A percentile compares a stretch with the other conserved stretches of the same genome.
Evolutionary conservation across 345 rosid genomes (phyloP).

Genomic region (Eucalyptus marginata): DNA sequence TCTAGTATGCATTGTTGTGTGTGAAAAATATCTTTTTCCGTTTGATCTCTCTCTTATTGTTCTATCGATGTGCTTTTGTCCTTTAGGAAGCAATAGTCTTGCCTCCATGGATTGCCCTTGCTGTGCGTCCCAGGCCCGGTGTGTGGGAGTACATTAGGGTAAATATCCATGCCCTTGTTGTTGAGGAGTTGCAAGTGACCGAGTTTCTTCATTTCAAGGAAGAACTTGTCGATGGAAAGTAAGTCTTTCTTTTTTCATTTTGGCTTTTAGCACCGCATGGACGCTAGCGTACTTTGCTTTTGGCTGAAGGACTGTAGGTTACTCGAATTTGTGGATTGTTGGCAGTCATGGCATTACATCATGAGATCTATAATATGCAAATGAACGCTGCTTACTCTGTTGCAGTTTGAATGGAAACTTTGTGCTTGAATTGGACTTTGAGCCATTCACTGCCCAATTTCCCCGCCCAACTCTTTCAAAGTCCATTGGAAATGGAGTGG

Average conservation of each 20-base stretch:
- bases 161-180: conserved; percentile 57
- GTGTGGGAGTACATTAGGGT: conserved; percentile 22
- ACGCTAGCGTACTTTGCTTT: too few relatives aligned
- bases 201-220: conserved; percentile 93
- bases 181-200: conserved; percentile 67
- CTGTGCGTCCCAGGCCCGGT: conserved; percentile 23
- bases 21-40: background rate
- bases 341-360: too few relatives aligned
- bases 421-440: too few relatives aligned
- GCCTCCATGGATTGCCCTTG: conserved; percentile 17
- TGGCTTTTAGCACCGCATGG: too few relatives aligned
- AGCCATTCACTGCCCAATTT: too few relatives aligned
- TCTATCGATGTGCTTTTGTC: background rate
- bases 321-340: too few relatives aligned
- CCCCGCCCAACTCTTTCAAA: too few relatives aligned
- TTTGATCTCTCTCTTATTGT: background rate
- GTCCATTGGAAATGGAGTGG: too few relatives aligned
- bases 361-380: too few relatives aligned
- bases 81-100: conserved; percentile 45
- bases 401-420: too few relatives aligned
- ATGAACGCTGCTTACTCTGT: too few relatives aligned
- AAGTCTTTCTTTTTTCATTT: background rate
- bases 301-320: too few relatives aligned
- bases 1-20: background rate
- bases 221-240: conserved; percentile 94